Percentiles rank a stretch among this genome's conserved stretches.
Conservation (phyloP, 345 rosid genomes). For the Ailanthus altissimus region DNA sequence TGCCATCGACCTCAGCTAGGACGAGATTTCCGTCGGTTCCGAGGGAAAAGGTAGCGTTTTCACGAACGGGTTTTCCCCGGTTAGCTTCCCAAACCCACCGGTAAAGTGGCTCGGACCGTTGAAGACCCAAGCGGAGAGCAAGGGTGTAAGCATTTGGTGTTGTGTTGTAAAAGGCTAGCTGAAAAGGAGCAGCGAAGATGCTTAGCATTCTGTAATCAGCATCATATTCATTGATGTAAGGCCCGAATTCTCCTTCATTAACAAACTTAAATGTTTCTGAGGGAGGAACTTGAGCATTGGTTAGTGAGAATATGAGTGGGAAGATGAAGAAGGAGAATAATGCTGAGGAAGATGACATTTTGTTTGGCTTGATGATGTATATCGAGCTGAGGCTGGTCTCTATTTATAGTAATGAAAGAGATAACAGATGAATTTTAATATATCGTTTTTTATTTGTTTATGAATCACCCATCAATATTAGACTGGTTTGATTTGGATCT, state of each 20-base stretch:
- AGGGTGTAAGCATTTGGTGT: slow-evolving; percentile 60
- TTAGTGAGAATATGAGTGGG: slow-evolving; percentile 16
- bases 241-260: slow-evolving; percentile 44
- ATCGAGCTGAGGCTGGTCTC: background rate
- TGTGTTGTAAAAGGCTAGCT: slow-evolving; percentile 59
- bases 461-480: too few relatives aligned
- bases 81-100: slow-evolving; percentile 77
- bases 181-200: slow-evolving; percentile 38
- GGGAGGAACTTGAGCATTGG: slow-evolving; percentile 40
- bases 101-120: slow-evolving; percentile 1
- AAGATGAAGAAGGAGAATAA: slow-evolving; percentile 7
- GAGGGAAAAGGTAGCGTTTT: slow-evolving; percentile 53
- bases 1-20: slow-evolving; percentile 57
- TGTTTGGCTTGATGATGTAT: background rate
- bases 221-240: slow-evolving; percentile 33
- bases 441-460: too few relatives aligned
- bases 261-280: slow-evolving; percentile 34
- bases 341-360: slow-evolving; percentile 7
- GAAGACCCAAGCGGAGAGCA: slow-evolving; percentile 47
- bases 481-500: too few relatives aligned
- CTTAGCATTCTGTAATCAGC: slow-evolving; percentile 33
- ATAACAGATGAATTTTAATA: too few relatives aligned
- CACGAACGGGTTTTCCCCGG: slow-evolving; percentile 54
- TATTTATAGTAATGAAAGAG: background rate
- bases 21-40: slow-evolving; percentile 55